Evolutionary conservation across 805 yeast genomes (phyloP).

Genomic region (Candida sphagnicola): DNA sequence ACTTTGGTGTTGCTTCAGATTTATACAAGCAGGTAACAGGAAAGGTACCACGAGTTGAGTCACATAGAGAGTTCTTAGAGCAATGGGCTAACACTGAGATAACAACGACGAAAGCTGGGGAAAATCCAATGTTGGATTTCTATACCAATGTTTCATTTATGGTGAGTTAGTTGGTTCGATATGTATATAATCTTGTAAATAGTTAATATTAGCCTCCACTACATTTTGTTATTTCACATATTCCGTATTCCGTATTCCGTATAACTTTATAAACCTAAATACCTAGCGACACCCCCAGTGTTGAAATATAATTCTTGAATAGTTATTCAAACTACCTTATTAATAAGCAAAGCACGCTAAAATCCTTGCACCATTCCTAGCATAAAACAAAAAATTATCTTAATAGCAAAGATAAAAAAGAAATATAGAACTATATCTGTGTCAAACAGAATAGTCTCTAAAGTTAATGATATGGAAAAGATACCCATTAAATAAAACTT

Average conservation of each 20-base stretch:
- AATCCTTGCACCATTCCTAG: too few species aligned
- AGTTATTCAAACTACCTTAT: too few species aligned
- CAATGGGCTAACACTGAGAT: slow-evolving; percentile 68
- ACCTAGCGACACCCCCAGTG: not conserved
- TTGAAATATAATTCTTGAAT: too few species aligned
- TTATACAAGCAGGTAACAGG: slow-evolving; percentile 64
- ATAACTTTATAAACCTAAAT: not conserved
- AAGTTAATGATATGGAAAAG: too few species aligned
- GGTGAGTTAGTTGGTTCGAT: slow-evolving; percentile 18
- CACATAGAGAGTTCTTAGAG: slow-evolving; percentile 62
- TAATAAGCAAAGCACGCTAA: too few species aligned
- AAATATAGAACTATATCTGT: too few species aligned
- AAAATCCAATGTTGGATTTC: slow-evolving; percentile 77
- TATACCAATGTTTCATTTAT: slow-evolving; percentile 72
- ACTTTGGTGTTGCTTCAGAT: slow-evolving; percentile 59
- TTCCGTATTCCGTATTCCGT: not conserved
- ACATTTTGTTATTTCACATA: slow-evolving; percentile 1
- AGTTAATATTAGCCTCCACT: too few species aligned
- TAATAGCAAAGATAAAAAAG: too few species aligned
- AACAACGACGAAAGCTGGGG: slow-evolving; percentile 72
- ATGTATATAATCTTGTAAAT: slow-evolving; percentile 1
- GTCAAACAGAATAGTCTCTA: not conserved
- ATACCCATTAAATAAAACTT: too few species aligned
- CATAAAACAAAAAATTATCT: too few species aligned
- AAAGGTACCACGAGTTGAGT: slow-evolving; percentile 46